Base-by-base conservation (phyloP, 2,329 filamentous ascomycete genomes). In the Fusarium liriodendri region DNA sequence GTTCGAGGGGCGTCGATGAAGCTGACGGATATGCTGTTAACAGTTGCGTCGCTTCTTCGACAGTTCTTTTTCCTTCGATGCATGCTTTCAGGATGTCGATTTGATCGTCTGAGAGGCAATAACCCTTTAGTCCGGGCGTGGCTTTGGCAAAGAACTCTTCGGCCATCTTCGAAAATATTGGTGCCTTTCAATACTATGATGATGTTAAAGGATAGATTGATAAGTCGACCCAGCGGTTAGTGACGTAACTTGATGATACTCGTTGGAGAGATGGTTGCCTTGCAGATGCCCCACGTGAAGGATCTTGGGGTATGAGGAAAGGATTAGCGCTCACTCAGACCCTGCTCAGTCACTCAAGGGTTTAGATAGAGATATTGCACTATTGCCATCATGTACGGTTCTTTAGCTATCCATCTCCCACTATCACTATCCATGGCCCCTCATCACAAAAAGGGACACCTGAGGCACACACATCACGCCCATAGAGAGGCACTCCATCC, bases 11-110 rank as follows among this genome's bases (percentile, higher is more conserved):
- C 6, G 55, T 65, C 1, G 35, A 32, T 1, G 67, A 50, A 20
- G 61, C 20, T 14, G 60, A 61, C 6, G 67, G 29, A 13, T 67
- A 62, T 6, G 42, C 16, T 0, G 61, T 55, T 25, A 72, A 32
- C 13, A 16, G 9, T 6, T 27, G 35, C 4, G 52, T 54, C 3
- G 64, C 52, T 22, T 62, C 20, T 4, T 27, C 20, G 10, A 52
- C n/a, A 1, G 33, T 20, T 35, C 37, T 33, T 5, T 62, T 10
- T 3, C 57, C 67, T 18, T 70, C 29, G 20, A 67, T 16, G 22
- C 70, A 72, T 18, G 60, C 13, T 25, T 58, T 64, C 14, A 72
- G 10, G 7, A 18, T 20, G 7, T 11, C 10, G 25, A 72, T 18
- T 25, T 72, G 67, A 1, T 25, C 42, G 13, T 42, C 20, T 5